phyloP scores from a whole-genome alignment of 805 yeast genomes.

The Candida verbasci region DNA sequence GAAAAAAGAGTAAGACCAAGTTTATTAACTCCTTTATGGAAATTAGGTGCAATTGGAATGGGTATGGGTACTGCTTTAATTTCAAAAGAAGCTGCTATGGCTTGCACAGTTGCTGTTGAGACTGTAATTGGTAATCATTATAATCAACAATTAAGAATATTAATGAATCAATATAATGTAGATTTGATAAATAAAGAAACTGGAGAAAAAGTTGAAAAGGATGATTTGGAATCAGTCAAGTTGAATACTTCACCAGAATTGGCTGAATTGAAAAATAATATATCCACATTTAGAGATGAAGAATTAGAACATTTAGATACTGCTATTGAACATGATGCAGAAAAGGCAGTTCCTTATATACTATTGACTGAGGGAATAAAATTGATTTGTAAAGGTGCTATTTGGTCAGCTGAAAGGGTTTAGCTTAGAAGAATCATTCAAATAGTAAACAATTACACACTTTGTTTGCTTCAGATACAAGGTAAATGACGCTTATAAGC shows the following conservation, averaged over 20 bases:
- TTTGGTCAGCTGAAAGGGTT: slow-evolving; percentile 84
- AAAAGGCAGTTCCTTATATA: slow-evolving; percentile 88
- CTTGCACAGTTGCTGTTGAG: slow-evolving; percentile 98
- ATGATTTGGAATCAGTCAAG: slow-evolving; percentile 12
- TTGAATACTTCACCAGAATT: slow-evolving; percentile 50
- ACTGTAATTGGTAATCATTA: slow-evolving; percentile 97
- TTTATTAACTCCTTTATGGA: slow-evolving; percentile 89
- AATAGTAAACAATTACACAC: no score
- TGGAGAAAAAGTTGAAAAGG: slow-evolving; percentile 19
- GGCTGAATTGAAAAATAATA: slow-evolving; percentile 50
- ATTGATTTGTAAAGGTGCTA: slow-evolving; percentile 78
- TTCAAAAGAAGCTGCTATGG: slow-evolving; percentile 97
- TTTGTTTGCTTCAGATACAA: no score
- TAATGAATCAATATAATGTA: slow-evolving; percentile 62
- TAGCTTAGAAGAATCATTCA: no score
- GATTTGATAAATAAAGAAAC: slow-evolving; percentile 33
- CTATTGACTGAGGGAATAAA: slow-evolving; percentile 85
- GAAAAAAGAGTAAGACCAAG: slow-evolving; percentile 87
- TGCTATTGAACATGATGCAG: slow-evolving; percentile 88
- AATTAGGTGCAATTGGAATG: slow-evolving; percentile 78
- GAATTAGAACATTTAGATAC: slow-evolving; percentile 94
- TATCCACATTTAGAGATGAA: slow-evolving; percentile 82
- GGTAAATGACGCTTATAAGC: no score
- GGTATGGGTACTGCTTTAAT: slow-evolving; percentile 84
- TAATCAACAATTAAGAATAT: slow-evolving; percentile 78